Evolutionary conservation across 352 stramenopile genomes (phyloP), one percentile per base, ranked within the genome.

Genomic region (Blastocystis sp.): DNA sequence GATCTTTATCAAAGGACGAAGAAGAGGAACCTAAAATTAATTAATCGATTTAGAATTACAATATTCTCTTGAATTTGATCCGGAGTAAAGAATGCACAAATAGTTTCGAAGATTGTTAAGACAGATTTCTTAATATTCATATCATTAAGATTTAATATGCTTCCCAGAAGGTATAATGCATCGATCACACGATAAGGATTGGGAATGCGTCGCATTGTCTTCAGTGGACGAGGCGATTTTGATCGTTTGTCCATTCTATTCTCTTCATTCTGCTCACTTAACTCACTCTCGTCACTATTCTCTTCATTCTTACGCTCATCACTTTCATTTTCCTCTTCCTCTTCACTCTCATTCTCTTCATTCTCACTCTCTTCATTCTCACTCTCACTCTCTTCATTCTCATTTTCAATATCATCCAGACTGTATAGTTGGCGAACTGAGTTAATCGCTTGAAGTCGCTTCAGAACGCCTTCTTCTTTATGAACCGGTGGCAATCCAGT

Each of bases 1-100:
- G 9, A 84, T 30, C 56, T 68, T 64, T n/a, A 84, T 24, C 73
- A 84, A 57, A 17, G 73, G 73, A 57, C 56, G 73, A 37, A 84
- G 24, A 27, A 84, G 35, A 33, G 73, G 73, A 13, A 56, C 68
- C 73, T 84, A 84, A 9, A 0, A 30, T 30, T 59, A n/a, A 79
- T 11, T 13, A 13, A 13, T 35, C 17, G 9, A 6, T 48, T n/a
- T 5, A 37, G 9, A 17, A 15, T 4, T 33, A 84, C 73, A 19
- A 84, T 84, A 57, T 44, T 24, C 27, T 84, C 27, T 15, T 37
- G 5, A 6, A 84, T 58, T 27, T 42, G 44, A 22, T 37, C 51
- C 22, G 48, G 6, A 33, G 44, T 15, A 22, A 84, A 54, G 19
- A 53, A 33, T 7, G 30, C 42, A 37, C 27, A 40, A 11, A 84